phyloP scores from a whole-genome alignment of 352 stramenopile species.

The Globisporangium perplexum region DNA sequence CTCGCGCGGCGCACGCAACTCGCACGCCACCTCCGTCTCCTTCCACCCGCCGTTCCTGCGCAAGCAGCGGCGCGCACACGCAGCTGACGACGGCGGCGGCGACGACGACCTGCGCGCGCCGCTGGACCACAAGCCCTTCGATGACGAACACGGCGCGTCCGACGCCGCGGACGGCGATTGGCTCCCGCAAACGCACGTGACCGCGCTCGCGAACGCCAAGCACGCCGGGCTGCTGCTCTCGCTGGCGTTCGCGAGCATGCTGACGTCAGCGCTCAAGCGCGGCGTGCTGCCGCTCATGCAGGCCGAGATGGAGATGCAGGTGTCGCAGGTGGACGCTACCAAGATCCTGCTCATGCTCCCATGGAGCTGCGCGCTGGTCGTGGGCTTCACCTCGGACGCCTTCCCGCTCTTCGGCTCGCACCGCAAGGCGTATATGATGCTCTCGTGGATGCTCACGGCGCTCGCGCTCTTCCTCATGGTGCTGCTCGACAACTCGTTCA shows the following conservation, averaged over 20 bases:
- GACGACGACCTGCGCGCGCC: conserved; percentile 26
- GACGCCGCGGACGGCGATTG: conserved; percentile 9
- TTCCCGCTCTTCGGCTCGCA: conserved; percentile 14
- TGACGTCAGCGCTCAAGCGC: conserved; percentile 38
- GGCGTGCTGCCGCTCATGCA: conserved; percentile 32
- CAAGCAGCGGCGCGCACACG: background rate
- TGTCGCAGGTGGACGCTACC: conserved; percentile 30
- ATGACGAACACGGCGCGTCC: conserved; percentile 2
- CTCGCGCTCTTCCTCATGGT: conserved; percentile 30
- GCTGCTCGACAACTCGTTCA: conserved; percentile 25
- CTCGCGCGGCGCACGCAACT: background rate
- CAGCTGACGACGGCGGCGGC: conserved; percentile 10
- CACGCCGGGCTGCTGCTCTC: conserved; percentile 33
- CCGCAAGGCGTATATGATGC: conserved; percentile 18
- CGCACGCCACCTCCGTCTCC: background rate
- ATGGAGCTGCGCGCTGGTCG: conserved; percentile 25
- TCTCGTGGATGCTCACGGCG: conserved; percentile 17
- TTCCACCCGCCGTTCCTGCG: conserved; percentile 17
- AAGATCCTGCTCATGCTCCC: conserved; percentile 30
- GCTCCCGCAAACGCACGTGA: conserved; percentile 14
- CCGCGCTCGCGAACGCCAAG: conserved; percentile 15
- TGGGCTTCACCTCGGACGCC: conserved; percentile 15
- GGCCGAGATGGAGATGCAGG: conserved; percentile 27
- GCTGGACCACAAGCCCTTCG: conserved; percentile 18
- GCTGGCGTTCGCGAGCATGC: conserved; percentile 27